A percentile compares a stretch with the other conserved stretches of the same genome.
Evolutionary conservation across 2,329 filamentous ascomycete species (phyloP).

Genomic region (Paracoccidioides brasiliensis): DNA sequence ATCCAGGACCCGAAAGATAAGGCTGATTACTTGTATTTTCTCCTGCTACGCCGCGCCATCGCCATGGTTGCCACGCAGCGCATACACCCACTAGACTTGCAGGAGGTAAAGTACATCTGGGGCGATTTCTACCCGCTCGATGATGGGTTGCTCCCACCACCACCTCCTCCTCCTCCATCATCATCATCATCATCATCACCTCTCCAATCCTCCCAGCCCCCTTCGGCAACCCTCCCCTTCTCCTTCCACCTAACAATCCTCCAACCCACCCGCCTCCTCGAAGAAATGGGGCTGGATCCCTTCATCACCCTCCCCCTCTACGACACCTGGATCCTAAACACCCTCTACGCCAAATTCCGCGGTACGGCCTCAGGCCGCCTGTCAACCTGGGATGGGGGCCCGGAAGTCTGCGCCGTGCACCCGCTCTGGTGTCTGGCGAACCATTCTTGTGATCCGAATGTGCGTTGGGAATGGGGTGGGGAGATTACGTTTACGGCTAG

Average conservation of each 20-base stretch:
- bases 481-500: conserved; percentile 29
- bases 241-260: conserved; percentile 48
- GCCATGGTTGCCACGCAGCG: conserved; percentile 49
- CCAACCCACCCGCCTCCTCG: conserved; percentile 46
- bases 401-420: conserved; percentile 86
- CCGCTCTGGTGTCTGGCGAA: conserved; percentile 95
- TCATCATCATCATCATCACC: neutral
- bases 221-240: conserved; percentile 42
- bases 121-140: conserved; percentile 43
- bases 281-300: conserved; percentile 50
- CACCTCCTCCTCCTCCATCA: conserved; percentile 5
- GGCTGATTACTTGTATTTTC: conserved; percentile 47
- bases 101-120: conserved; percentile 52
- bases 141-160: conserved; percentile 6
- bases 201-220: conserved; percentile 2
- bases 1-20: conserved; percentile 43
- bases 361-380: conserved; percentile 82
- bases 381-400: conserved; percentile 61
- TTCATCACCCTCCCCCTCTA: conserved; percentile 34
- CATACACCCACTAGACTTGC: conserved; percentile 45
- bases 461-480: conserved; percentile 77
- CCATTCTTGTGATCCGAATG: conserved; percentile 90
- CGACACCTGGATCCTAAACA: conserved; percentile 61
- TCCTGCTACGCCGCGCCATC: conserved; percentile 45
- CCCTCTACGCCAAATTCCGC: conserved; percentile 81